Conservation (phyloP, 495 filamentous ascomycete species). For the Xanthoparmelia taractica region DNA sequence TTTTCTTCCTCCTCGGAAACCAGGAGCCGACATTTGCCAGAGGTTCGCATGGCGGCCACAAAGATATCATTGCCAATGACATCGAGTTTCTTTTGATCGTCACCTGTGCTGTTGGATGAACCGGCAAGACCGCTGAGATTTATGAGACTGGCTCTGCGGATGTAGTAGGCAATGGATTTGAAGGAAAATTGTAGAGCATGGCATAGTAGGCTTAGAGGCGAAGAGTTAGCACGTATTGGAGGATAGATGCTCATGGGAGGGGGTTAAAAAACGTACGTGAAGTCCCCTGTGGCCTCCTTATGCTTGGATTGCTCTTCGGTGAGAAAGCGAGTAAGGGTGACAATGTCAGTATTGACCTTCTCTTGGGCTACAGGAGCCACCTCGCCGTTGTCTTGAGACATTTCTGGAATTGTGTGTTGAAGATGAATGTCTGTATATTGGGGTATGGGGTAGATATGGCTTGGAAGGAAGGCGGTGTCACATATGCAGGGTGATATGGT, state of each 20-base stretch:
- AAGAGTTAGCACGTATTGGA: conserved; percentile 3
- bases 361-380: conserved; percentile 46
- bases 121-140: conserved; percentile 93
- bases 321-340: conserved; percentile 90
- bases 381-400: conserved; percentile 29
- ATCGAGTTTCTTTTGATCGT: conserved; percentile 99
- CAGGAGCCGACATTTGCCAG: conserved; percentile 77
- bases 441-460: not conserved
- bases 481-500: not conserved
- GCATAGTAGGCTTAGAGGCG: conserved; percentile 65
- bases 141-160: conserved; percentile 92
- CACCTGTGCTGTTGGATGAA: conserved; percentile 88
- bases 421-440: not conserved
- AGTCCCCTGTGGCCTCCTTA: conserved; percentile 93
- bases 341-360: conserved; percentile 88
- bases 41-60: conserved; percentile 85
- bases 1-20: conserved; percentile 97
- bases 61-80: conserved; percentile 98
- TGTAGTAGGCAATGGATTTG: conserved; percentile 99
- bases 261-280: conserved; percentile 59
- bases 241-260: conserved; percentile 2
- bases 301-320: conserved; percentile 92
- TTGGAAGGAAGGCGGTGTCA: not conserved
- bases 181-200: conserved; percentile 98
- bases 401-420: conserved; percentile 1